phyloP scores from a whole-genome alignment of 352 stramenopile species.

The Phytophthora citrophthora region DNA sequence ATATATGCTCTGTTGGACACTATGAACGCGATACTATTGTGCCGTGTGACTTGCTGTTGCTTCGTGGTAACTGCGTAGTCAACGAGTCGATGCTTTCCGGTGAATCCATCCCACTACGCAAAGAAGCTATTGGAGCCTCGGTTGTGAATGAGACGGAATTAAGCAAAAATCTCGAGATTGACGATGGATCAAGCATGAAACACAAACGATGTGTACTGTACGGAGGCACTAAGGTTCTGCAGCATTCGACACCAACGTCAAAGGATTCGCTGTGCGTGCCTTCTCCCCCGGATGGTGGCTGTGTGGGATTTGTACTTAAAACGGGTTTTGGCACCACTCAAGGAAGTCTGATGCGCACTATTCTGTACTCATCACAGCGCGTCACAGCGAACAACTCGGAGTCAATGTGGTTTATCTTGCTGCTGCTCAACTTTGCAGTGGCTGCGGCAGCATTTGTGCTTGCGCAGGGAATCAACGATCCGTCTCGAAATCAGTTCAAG shows the following conservation, averaged over 20 bases:
- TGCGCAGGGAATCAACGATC: conserved; percentile 79
- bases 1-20: conserved; percentile 94
- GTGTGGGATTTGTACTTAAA: conserved; percentile 95
- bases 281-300: conserved; percentile 89
- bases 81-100: conserved; percentile 99
- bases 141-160: conserved; percentile 77
- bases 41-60: conserved; percentile 95
- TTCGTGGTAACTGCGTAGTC: conserved; percentile 96
- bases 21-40: conserved; percentile 78
- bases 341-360: conserved; percentile 97
- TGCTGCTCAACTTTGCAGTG: conserved; percentile 97
- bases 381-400: conserved; percentile 96
- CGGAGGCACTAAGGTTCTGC: conserved; percentile 90
- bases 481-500: conserved; percentile 96
- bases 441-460: conserved; percentile 95
- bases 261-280: conserved; percentile 53
- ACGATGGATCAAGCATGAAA: conserved; percentile 79
- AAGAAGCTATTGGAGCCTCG: conserved; percentile 88
- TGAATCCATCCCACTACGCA: conserved; percentile 98
- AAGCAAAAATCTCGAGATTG: conserved; percentile 66
- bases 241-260: conserved; percentile 60
- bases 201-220: conserved; percentile 94
- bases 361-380: conserved; percentile 97
- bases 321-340: conserved; percentile 98
- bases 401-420: conserved; percentile 95